Conservation (phyloP, 805 yeast species). For the Wickerhamiella alocasiicola region DNA sequence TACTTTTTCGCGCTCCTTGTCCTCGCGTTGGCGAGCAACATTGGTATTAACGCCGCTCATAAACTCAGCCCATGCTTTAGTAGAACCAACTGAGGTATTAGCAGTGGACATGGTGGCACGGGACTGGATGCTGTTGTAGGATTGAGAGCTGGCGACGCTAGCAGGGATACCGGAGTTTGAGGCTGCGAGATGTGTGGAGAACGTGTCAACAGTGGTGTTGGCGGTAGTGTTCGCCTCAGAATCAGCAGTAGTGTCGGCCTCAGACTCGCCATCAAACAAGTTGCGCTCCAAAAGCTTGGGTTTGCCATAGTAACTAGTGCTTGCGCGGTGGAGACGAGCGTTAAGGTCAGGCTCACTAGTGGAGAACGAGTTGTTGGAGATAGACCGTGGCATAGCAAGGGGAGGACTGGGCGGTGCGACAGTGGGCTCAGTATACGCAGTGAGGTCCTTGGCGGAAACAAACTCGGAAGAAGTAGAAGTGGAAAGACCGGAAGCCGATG, state of each 20-base stretch:
- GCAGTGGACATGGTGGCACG: slow-evolving; percentile 11
- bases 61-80: slow-evolving; percentile 13
- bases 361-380: no score
- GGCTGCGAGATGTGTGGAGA: no score
- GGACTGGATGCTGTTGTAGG: slow-evolving; percentile 5
- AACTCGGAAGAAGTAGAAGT: no score
- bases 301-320: slow-evolving; percentile 7
- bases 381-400: no score
- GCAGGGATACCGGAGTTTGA: neutral
- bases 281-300: neutral
- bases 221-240: slow-evolving; percentile 10
- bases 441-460: no score
- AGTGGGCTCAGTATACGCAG: no score
- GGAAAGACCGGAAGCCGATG: no score
- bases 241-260: neutral
- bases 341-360: slow-evolving; percentile 1
- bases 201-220: slow-evolving; percentile 12
- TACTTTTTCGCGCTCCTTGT: neutral
- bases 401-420: no score
- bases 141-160: slow-evolving; percentile 4
- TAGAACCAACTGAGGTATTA: slow-evolving; percentile 13
- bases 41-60: slow-evolving; percentile 14
- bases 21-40: slow-evolving; percentile 5
- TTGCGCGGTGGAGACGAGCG: slow-evolving; percentile 4
- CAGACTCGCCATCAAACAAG: neutral